Evolutionary conservation across 148 eudicot genomes (phyloP).

Genomic region (Vaccinium myrtillus): DNA sequence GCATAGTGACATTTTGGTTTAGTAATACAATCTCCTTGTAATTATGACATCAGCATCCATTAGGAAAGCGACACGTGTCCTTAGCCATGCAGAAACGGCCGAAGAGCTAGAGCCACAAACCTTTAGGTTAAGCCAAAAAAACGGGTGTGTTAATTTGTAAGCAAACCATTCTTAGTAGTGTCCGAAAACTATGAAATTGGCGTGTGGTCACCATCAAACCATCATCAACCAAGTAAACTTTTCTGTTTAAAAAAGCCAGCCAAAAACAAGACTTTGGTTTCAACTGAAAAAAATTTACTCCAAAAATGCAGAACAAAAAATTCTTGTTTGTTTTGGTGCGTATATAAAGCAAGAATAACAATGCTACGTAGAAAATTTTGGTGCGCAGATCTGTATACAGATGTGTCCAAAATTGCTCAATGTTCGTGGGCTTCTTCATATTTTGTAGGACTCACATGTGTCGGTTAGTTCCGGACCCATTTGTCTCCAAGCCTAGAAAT

Average conservation of each 20-base stretch:
- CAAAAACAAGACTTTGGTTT: not conserved
- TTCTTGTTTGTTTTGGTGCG: too few relatives aligned
- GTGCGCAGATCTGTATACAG: not conserved
- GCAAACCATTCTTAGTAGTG: not conserved
- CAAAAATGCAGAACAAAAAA: not conserved
- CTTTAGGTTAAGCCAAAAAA: too few relatives aligned
- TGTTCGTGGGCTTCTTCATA: not conserved
- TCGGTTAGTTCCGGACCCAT: not conserved
- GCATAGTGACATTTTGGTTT: too few relatives aligned
- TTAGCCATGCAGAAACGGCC: constrained; percentile 20
- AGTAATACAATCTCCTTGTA: too few relatives aligned
- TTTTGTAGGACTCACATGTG: not conserved
- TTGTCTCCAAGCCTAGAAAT: too few relatives aligned
- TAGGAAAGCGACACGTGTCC: not conserved
- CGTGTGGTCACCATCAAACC: not conserved
- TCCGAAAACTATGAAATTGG: not conserved
- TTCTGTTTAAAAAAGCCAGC: too few relatives aligned
- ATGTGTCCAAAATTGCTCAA: not conserved
- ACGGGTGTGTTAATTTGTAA: too few relatives aligned
- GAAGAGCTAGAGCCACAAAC: not conserved
- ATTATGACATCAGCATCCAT: too few relatives aligned
- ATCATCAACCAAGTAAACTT: not conserved
- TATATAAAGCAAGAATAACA: not conserved
- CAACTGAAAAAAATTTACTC: not conserved
- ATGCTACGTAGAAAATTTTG: not conserved